Conservation (phyloP, 1,139 yeast genomes). For the Pichia sp. region DNA sequence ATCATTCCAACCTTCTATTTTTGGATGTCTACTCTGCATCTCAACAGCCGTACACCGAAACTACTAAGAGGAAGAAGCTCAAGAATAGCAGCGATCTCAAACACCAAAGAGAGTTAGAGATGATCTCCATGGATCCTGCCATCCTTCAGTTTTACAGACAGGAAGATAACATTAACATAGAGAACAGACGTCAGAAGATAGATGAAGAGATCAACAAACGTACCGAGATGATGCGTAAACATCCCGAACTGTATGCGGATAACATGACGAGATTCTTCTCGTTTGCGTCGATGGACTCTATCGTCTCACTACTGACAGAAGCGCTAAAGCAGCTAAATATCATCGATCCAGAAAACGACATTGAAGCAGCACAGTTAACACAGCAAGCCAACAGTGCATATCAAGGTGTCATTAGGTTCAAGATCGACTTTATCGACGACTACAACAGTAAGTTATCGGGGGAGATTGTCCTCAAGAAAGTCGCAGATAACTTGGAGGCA, state of each 20-base stretch:
- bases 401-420: conserved; percentile 29
- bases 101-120: conserved; percentile 26
- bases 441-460: conserved; percentile 43
- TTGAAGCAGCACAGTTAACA: conserved; percentile 18
- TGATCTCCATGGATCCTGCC: conserved; percentile 42
- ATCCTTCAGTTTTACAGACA: conserved; percentile 35
- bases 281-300: conserved; percentile 34
- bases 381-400: conserved; percentile 17
- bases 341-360: conserved; percentile 18
- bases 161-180: conserved; percentile 8
- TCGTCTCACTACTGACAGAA: conserved; percentile 34
- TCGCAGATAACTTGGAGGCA: conserved; percentile 29
- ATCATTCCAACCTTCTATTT: conserved; percentile 10
- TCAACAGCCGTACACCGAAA: conserved; percentile 30
- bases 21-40: conserved; percentile 31
- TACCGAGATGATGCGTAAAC: conserved; percentile 13
- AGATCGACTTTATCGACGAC: conserved; percentile 39
- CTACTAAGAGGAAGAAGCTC: conserved; percentile 24
- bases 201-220: conserved; percentile 17
- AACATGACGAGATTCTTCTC: conserved; percentile 46
- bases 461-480: conserved; percentile 33
- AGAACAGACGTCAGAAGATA: conserved; percentile 20
- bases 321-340: conserved; percentile 37
- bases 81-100: conserved; percentile 27
- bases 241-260: conserved; percentile 29